phyloP scores from a whole-genome alignment of 176 grass and related monocot species.

The Ananas comosus region DNA sequence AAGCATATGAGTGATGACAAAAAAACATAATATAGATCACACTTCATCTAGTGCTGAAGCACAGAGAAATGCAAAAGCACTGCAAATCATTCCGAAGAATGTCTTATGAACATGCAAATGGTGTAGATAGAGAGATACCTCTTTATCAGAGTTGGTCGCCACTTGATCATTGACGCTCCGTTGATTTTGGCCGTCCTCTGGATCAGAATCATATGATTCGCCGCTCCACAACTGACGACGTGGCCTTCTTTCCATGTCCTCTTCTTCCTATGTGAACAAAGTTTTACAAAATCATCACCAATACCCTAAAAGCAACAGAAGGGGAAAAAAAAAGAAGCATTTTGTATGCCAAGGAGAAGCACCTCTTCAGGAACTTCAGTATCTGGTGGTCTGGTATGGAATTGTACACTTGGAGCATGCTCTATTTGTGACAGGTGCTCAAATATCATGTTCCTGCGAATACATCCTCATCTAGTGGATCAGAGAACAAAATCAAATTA shows the following conservation, averaged over 20 bases:
- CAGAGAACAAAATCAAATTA: background rate
- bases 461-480: background rate
- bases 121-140: background rate
- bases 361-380: constrained; percentile 66
- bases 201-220: background rate
- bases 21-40: too few relatives aligned
- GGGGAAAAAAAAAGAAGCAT: background rate
- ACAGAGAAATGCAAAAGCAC: too few relatives aligned
- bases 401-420: constrained; percentile 76
- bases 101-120: too few relatives aligned
- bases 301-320: background rate
- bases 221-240: background rate
- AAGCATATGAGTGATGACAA: too few relatives aligned
- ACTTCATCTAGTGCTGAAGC: too few relatives aligned
- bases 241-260: background rate
- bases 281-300: background rate
- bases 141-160: background rate
- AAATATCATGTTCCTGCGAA: constrained; percentile 64
- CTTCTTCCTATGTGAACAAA: background rate
- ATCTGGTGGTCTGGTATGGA: constrained; percentile 61
- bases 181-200: background rate
- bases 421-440: constrained; percentile 62
- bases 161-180: background rate
- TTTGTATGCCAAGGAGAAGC: background rate
- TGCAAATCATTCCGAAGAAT: too few relatives aligned